Percentiles rank a stretch among this genome's conserved stretches.
Conservation (phyloP, 768 basidiomycete species). For the Coprinopsis cinerea region DNA sequence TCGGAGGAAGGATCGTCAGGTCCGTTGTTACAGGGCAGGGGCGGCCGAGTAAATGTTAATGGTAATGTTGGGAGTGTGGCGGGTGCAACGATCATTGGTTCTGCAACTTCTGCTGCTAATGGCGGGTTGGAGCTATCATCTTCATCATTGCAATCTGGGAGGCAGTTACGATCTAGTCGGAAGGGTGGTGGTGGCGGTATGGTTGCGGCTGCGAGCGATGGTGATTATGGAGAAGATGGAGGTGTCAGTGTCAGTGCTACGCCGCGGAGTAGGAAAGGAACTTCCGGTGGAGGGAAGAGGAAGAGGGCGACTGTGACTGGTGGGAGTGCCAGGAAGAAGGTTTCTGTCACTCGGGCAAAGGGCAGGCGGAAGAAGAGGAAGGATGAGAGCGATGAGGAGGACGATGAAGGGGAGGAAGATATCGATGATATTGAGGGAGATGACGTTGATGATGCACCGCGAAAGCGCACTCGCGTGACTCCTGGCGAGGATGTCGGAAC, state of each 20-base stretch:
- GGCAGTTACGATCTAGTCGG: slow-evolving; percentile 2
- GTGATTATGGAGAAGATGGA: neutral
- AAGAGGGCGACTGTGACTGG: neutral
- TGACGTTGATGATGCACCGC: slow-evolving; percentile 12
- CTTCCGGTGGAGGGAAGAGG: neutral
- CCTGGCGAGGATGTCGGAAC: neutral
- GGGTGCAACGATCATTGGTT: too few species aligned
- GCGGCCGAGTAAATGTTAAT: neutral
- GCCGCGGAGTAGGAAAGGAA: neutral
- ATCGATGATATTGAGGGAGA: slow-evolving; percentile 4
- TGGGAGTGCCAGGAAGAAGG: neutral
- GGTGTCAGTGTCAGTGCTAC: neutral
- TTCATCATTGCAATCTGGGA: too few species aligned
- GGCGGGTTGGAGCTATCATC: too few species aligned
- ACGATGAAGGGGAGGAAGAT: slow-evolving; percentile 6
- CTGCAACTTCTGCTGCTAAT: too few species aligned
- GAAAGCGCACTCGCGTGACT: neutral
- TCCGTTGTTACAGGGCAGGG: neutral
- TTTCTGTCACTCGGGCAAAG: neutral
- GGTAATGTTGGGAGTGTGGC: neutral
- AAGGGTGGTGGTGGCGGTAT: neutral
- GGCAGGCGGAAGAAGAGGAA: neutral
- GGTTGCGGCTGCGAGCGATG: neutral
- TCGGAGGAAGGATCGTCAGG: neutral
- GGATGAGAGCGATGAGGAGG: slow-evolving; percentile 16